Conservation (phyloP, 2,329 filamentous ascomycete species). For the Cladophialophora chaetospira region DNA sequence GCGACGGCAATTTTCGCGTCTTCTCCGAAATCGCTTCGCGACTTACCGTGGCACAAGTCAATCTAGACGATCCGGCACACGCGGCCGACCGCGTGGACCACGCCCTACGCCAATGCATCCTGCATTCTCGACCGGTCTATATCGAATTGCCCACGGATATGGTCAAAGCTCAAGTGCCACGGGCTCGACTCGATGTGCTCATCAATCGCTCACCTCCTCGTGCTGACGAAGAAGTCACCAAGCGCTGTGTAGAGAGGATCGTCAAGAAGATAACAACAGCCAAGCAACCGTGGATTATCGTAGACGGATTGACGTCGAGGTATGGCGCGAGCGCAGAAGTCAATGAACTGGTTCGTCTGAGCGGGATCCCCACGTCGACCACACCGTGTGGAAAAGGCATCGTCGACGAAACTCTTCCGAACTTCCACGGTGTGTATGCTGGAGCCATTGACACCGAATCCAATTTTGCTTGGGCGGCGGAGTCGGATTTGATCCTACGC, state of each 20-base stretch:
- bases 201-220: slow-evolving; percentile 1
- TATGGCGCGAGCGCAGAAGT: slow-evolving; percentile 36
- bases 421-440: slow-evolving; percentile 53
- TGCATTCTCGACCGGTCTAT: slow-evolving; percentile 58
- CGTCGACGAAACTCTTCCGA: slow-evolving; percentile 49
- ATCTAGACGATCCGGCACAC: slow-evolving; percentile 47
- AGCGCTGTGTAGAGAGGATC: slow-evolving; percentile 21
- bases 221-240: slow-evolving; percentile 17
- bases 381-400: slow-evolving; percentile 54
- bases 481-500: slow-evolving; percentile 48
- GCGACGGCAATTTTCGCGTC: slow-evolving; percentile 54
- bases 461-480: slow-evolving; percentile 42
- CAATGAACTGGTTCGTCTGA: slow-evolving; percentile 46
- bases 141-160: slow-evolving; percentile 51
- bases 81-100: slow-evolving; percentile 55
- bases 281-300: slow-evolving; percentile 52
- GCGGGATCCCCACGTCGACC: slow-evolving; percentile 51
- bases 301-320: slow-evolving; percentile 53
- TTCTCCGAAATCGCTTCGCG: slow-evolving; percentile 53
- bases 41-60: slow-evolving; percentile 53
- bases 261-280: slow-evolving; percentile 47
- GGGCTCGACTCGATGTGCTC: slow-evolving; percentile 2
- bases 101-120: slow-evolving; percentile 52
- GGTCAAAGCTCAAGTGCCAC: slow-evolving; percentile 16
- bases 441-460: slow-evolving; percentile 44